These are phyloP conservation scores for Phialophora verrucosa DNA, from an alignment of 2,329 filamentous ascomycete species.

Conservation along the genomic window DNA sequence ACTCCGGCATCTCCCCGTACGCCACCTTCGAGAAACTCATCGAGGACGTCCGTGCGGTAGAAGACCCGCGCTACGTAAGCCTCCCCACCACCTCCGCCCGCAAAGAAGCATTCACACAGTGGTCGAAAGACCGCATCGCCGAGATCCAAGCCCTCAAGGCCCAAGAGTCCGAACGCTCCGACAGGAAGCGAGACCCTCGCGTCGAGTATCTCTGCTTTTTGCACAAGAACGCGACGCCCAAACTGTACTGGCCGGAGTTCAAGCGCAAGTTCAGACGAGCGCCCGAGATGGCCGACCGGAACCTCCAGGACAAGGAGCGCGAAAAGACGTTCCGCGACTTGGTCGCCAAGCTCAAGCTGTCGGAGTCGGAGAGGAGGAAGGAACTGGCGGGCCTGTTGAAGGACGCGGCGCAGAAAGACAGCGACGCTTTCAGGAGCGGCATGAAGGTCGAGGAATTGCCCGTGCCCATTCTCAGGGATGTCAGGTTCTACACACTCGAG, in stretches of 20 bases:
- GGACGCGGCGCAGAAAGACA: conserved; percentile 15
- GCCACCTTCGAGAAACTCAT: conserved; percentile 89
- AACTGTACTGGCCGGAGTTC: conserved; percentile 97
- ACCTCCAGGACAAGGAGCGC: conserved; percentile 55
- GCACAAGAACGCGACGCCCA: conserved; percentile 80
- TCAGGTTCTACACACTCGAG: conserved; percentile 36
- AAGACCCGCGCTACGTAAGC: conserved; percentile 85
- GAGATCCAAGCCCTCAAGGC: conserved; percentile 71
- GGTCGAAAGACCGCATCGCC: conserved; percentile 78
- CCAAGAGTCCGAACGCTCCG: conserved; percentile 4
- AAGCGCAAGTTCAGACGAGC: conserved; percentile 88
- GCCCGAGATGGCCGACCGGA: conserved; percentile 65
- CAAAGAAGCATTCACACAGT: conserved; percentile 81
- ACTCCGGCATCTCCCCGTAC: conserved; percentile 82
- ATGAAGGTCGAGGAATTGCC: conserved; percentile 25
- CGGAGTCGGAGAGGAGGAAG: conserved; percentile 53
- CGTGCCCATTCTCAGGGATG: conserved; percentile 25
- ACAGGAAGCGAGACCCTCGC: conserved; percentile 64
- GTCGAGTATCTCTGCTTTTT: conserved; percentile 84
- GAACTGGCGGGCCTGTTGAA: conserved; percentile 54
- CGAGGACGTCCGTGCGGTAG: conserved; percentile 78
- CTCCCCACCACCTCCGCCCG: conserved; percentile 80
- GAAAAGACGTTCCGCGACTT: conserved; percentile 58
- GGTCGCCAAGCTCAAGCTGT: conserved; percentile 53
- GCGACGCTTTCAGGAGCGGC: conserved; percentile 4